Evolutionary conservation across 1,284 basidiomycete species (phyloP).

Genomic region (Trichosporon sp.): DNA sequence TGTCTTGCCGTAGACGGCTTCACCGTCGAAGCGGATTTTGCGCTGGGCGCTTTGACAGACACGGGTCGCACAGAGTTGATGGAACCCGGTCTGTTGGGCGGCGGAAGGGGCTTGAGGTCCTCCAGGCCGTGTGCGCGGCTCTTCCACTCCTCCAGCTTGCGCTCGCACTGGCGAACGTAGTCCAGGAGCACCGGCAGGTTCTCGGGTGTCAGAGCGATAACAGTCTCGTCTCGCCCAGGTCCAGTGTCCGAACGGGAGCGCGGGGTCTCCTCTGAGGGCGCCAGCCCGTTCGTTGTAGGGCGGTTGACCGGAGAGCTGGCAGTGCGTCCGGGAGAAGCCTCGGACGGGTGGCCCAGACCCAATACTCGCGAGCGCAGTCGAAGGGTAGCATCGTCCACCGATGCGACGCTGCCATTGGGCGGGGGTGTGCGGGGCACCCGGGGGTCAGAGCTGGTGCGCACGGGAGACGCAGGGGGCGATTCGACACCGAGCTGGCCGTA

Average conservation of each 20-base stretch:
- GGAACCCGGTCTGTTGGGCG: not conserved
- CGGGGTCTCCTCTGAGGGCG: conserved; percentile 1
- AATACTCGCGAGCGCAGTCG: conserved; percentile 15
- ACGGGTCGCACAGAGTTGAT: not conserved
- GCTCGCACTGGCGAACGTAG: conserved; percentile 39
- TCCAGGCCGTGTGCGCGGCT: conserved; percentile 14
- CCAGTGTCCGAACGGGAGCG: conserved; percentile 12
- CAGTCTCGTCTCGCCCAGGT: conserved; percentile 9
- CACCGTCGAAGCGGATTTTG: not conserved
- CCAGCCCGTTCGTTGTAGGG: not conserved
- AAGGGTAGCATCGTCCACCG: conserved; percentile 11
- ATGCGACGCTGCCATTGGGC: not conserved
- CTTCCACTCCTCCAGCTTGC: conserved; percentile 36
- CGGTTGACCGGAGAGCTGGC: conserved; percentile 6
- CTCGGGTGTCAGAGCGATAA: conserved; percentile 41
- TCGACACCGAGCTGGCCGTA: conserved; percentile 12
- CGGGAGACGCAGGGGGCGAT: conserved; percentile 2
- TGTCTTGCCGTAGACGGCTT: not conserved
- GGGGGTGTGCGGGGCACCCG: not conserved
- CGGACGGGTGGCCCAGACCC: conserved; percentile 16
- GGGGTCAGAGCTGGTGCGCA: not conserved
- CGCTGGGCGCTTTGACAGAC: not conserved
- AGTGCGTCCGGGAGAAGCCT: conserved; percentile 11
- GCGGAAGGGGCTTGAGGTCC: not conserved
- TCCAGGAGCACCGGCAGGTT: conserved; percentile 40